phyloP scores from a whole-genome alignment of 2,329 filamentous ascomycete species.

The Curvularia lunata region DNA sequence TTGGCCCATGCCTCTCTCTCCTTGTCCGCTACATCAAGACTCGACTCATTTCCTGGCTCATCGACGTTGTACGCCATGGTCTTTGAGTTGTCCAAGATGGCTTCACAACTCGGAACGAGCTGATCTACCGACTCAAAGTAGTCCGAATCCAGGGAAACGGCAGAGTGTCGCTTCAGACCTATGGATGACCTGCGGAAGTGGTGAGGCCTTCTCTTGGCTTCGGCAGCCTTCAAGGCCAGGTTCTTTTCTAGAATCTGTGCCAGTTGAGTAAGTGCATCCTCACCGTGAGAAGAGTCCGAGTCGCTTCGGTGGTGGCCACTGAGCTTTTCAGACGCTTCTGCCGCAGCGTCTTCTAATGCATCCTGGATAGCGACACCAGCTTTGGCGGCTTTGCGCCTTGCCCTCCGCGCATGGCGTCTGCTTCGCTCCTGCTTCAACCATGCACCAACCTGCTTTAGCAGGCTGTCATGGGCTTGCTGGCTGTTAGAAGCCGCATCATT shows the following conservation, averaged over 20 bases:
- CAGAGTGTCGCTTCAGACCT: slow-evolving; percentile 52
- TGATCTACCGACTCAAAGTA: slow-evolving; percentile 77
- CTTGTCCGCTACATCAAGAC: slow-evolving; percentile 60
- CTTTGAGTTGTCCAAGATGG: slow-evolving; percentile 85
- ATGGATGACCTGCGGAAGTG: slow-evolving; percentile 40
- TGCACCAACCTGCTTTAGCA: slow-evolving; percentile 76
- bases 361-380: slow-evolving; percentile 25
- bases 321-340: slow-evolving; percentile 15
- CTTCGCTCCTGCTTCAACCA: slow-evolving; percentile 84
- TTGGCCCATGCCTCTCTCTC: slow-evolving; percentile 78
- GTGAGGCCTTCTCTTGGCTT: slow-evolving; percentile 41
- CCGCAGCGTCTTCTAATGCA: slow-evolving; percentile 3
- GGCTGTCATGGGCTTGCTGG: slow-evolving; percentile 43
- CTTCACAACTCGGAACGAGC: slow-evolving; percentile 84
- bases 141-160: slow-evolving; percentile 82
- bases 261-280: slow-evolving; percentile 77
- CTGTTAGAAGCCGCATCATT: slow-evolving; percentile 27
- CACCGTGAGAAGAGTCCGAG: slow-evolving; percentile 69
- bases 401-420: slow-evolving; percentile 66
- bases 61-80: slow-evolving; percentile 78
- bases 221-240: slow-evolving; percentile 54
- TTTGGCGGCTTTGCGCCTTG: slow-evolving; percentile 58
- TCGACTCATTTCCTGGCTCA: slow-evolving; percentile 54
- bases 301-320: slow-evolving; percentile 50
- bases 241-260: slow-evolving; percentile 79